These are phyloP conservation scores for Pseudogymnoascus sp. DNA, from an alignment of 2,329 filamentous ascomycete species.

Conservation along the genomic window DNA sequence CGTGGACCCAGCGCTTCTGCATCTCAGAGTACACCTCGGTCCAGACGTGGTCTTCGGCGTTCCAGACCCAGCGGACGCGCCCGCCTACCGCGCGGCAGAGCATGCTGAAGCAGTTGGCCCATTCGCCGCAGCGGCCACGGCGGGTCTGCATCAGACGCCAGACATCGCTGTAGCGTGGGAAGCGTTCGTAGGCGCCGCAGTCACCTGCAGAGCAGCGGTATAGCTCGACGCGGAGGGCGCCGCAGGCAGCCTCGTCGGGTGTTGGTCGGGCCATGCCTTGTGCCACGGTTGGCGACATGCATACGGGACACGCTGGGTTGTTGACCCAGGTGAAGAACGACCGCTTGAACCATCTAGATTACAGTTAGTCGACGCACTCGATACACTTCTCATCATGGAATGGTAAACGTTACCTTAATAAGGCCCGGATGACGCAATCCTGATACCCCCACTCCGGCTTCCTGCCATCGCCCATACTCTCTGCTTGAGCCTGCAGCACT, in stretches of 20 bases:
- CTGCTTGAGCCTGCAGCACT: slow-evolving; percentile 77
- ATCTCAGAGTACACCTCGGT: slow-evolving; percentile 95
- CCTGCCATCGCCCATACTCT: slow-evolving; percentile 72
- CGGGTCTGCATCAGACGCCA: slow-evolving; percentile 85
- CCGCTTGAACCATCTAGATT: slow-evolving; percentile 79
- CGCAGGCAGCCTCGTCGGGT: slow-evolving; percentile 81
- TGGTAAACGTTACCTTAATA: slow-evolving; percentile 58
- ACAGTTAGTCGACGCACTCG: slow-evolving; percentile 16
- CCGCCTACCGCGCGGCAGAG: slow-evolving; percentile 87
- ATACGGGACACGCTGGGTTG: slow-evolving; percentile 79
- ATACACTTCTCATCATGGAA: slow-evolving; percentile 10
- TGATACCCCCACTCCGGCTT: slow-evolving; percentile 94
- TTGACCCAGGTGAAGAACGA: slow-evolving; percentile 96
- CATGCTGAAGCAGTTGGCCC: slow-evolving; percentile 99
- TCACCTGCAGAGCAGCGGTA: slow-evolving; percentile 74
- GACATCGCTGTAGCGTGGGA: slow-evolving; percentile 90
- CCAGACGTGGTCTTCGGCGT: slow-evolving; percentile 95
- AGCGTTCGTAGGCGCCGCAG: slow-evolving; percentile 77
- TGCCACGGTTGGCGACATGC: slow-evolving; percentile 73
- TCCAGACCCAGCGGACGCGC: slow-evolving; percentile 96
- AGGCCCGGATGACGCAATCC: slow-evolving; percentile 85
- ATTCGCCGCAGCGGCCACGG: slow-evolving; percentile 83
- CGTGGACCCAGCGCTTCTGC: slow-evolving; percentile 90
- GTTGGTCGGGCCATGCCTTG: slow-evolving; percentile 78
- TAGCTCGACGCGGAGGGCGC: slow-evolving; percentile 79